These are phyloP conservation scores for Epithele typhae DNA, from an alignment of 768 basidiomycete genomes.

Conservation along the genomic window DNA sequence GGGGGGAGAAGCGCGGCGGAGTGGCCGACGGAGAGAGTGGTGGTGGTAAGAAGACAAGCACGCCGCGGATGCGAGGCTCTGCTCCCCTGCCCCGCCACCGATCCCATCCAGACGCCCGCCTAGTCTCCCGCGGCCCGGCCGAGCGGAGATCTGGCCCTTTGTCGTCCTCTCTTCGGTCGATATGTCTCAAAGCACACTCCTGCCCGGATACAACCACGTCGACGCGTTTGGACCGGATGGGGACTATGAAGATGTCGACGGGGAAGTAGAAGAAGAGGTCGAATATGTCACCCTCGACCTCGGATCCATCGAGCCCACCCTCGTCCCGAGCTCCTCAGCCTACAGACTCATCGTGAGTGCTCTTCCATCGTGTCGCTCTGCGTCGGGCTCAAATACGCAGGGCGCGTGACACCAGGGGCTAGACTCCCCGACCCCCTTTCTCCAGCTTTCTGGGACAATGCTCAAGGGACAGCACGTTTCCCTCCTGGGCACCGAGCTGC, in stretches of 20 bases:
- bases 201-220: constrained; percentile 64
- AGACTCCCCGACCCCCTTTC: constrained; percentile 71
- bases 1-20: constrained; percentile 1
- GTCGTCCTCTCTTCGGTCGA: too few relatives aligned
- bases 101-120: too few relatives aligned
- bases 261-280: constrained; percentile 44
- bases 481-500: constrained; percentile 69
- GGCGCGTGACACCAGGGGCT: constrained; percentile 42
- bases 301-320: constrained; percentile 64
- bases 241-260: constrained; percentile 50
- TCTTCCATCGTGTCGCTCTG: not conserved
- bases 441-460: constrained; percentile 74
- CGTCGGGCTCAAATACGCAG: not conserved
- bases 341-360: constrained; percentile 71
- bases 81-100: constrained; percentile 3
- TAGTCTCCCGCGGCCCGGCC: too few relatives aligned
- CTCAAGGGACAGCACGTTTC: constrained; percentile 65
- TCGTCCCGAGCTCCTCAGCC: constrained; percentile 64
- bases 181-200: constrained; percentile 23
- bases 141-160: too few relatives aligned
- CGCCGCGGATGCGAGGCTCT: constrained; percentile 4
- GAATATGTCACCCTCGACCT: constrained; percentile 74
- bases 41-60: constrained; percentile 13
- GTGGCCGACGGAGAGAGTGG: not conserved
- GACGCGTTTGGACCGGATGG: constrained; percentile 64